Evolutionary conservation across 2,329 filamentous ascomycete genomes (phyloP).

Genomic region (Coniochaeta hoffmannii): DNA sequence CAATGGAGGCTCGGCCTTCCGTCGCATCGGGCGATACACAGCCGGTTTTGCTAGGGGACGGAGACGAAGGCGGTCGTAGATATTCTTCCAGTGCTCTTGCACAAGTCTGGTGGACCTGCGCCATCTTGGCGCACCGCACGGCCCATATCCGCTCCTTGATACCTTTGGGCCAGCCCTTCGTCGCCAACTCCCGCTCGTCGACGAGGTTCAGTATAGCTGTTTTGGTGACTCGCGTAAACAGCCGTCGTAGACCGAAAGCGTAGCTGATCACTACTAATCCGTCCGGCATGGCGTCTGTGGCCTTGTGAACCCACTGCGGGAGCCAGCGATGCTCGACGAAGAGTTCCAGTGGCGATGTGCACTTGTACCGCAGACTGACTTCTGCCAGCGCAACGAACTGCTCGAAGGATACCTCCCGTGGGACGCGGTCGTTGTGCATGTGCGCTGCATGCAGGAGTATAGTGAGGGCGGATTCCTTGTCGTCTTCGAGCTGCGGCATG

Average conservation of each 20-base stretch:
- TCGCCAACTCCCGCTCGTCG: slow-evolving; percentile 33
- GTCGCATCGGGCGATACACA: not conserved
- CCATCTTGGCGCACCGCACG: slow-evolving; percentile 40
- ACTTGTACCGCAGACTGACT: slow-evolving; percentile 40
- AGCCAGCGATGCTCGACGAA: slow-evolving; percentile 45
- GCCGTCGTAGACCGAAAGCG: slow-evolving; percentile 38
- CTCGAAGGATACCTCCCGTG: slow-evolving; percentile 36
- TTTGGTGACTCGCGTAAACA: slow-evolving; percentile 44
- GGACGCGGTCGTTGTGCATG: slow-evolving; percentile 37
- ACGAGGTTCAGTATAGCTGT: slow-evolving; percentile 37
- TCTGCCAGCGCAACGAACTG: slow-evolving; percentile 45
- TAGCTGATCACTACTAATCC: slow-evolving; percentile 45
- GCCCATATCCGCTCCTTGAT: slow-evolving; percentile 42
- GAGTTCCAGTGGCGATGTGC: slow-evolving; percentile 42
- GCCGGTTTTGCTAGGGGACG: not conserved
- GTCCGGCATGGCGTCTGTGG: slow-evolving; percentile 39
- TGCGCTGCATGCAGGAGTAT: slow-evolving; percentile 44
- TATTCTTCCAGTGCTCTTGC: slow-evolving; percentile 37
- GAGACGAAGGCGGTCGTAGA: slow-evolving; percentile 18
- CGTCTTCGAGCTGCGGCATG: slow-evolving; percentile 44
- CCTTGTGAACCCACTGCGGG: slow-evolving; percentile 41
- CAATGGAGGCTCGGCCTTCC: not conserved
- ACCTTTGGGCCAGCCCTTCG: slow-evolving; percentile 37
- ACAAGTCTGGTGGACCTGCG: slow-evolving; percentile 41
- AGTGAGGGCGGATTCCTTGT: slow-evolving; percentile 32